Base-by-base conservation (phyloP, 495 filamentous ascomycete species). In the Talaromyces trachyspermus region DNA sequence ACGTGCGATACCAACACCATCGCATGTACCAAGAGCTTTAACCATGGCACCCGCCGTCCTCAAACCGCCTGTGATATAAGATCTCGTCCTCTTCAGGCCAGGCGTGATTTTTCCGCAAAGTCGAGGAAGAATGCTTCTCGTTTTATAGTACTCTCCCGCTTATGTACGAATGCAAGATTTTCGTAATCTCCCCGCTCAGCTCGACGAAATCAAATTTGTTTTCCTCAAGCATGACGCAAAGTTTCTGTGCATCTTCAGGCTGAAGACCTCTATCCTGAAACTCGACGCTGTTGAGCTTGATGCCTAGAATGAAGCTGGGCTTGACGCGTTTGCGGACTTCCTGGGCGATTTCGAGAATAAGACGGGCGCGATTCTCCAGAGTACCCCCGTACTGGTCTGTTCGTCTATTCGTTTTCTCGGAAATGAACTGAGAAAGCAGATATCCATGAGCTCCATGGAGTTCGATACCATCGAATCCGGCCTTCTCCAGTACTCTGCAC, bases 241-340 rank as follows among this genome's bases (percentile, higher is more conserved):
- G 64, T n/a, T 66, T 48, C 48, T 64, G 65, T 7, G 75, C 74
- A 38, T 84, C 82, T 17, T 78, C 71, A 5, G 74, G 58, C 27
- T 67, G 49, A 56, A 84, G 76, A 9, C 80, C 81, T 12, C 69
- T 61, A 12, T 74, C 66, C 56, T 86, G 78, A 60, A 84, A 84
- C 58, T 86, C 80, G 51, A 82, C 79, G 52, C 72, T 79, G 63
- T 85, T 85, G 55, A 85, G 61, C 62, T 86, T 85, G 59, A 83
- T 81, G 36, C 72, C 67, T 25, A 86, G 53, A 29, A 81, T 72
- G 65, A 85, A 85, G 11, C 54, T 49, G 32, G 45, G 45, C 37
- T 25, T 51, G n/a, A 59, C 52, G 27, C 68, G 63, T 17, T 49
- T 30, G 15, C 60, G 57, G 50, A 80, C 68, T 24, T 54, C 66